These are phyloP conservation scores for Aspergillus fumigatus DNA, from an alignment of 2,329 filamentous ascomycete species.

Conservation along the genomic window DNA sequence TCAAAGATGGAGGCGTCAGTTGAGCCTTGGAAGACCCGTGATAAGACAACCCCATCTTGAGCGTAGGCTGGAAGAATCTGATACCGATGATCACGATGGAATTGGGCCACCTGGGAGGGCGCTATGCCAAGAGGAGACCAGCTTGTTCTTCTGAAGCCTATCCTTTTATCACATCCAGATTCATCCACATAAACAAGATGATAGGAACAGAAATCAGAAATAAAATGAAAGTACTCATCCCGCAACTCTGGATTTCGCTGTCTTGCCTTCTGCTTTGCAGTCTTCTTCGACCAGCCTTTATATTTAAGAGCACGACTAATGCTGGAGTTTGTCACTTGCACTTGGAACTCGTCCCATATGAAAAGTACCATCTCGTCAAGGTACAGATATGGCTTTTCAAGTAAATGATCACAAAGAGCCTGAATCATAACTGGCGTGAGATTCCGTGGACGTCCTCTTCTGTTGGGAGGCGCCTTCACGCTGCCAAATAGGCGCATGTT, in stretches of 20 bases:
- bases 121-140: slow-evolving; percentile 27
- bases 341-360: slow-evolving; percentile 23
- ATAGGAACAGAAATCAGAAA: slow-evolving; percentile 20
- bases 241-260: slow-evolving; percentile 30
- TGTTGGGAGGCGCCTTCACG: slow-evolving; percentile 9
- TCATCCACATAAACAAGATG: not conserved
- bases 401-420: slow-evolving; percentile 27
- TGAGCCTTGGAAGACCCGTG: slow-evolving; percentile 24
- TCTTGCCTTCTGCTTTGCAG: slow-evolving; percentile 25
- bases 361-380: slow-evolving; percentile 28
- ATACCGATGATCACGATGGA: slow-evolving; percentile 20
- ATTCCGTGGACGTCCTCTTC: slow-evolving; percentile 11
- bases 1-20: slow-evolving; percentile 26
- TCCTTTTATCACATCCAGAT: slow-evolving; percentile 33
- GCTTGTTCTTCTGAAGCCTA: slow-evolving; percentile 28
- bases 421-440: slow-evolving; percentile 26
- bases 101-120: slow-evolving; percentile 19
- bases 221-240: slow-evolving; percentile 27
- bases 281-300: slow-evolving; percentile 30
- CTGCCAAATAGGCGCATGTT: slow-evolving; percentile 9
- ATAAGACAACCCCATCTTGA: slow-evolving; percentile 26
- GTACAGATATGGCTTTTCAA: slow-evolving; percentile 28
- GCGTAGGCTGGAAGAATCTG: slow-evolving; percentile 31
- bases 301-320: slow-evolving; percentile 23
- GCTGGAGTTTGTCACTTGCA: slow-evolving; percentile 11